A percentile compares a stretch with the other conserved stretches of the same genome.
phyloP scores from a whole-genome alignment of 1,284 basidiomycete species.

The Leccinum insolens region DNA sequence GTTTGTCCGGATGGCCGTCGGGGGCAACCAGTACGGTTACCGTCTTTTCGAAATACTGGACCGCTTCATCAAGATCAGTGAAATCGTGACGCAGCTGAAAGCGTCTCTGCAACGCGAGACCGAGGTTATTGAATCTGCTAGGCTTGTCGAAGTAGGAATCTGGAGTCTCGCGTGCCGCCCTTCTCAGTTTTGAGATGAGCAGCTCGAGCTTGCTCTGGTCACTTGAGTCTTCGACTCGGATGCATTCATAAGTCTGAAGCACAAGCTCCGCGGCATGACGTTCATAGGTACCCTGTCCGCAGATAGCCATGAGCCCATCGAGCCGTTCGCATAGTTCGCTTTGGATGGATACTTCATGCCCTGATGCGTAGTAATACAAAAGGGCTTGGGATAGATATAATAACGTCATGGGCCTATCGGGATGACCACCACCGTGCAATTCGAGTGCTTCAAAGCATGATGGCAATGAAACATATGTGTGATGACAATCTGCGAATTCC shows the following conservation, averaged over 20 bases:
- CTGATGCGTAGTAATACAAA: background rate
- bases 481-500: too few relatives aligned
- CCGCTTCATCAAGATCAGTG: background rate
- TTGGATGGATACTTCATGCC: background rate
- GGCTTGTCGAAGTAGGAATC: conserved; percentile 1
- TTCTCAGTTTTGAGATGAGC: conserved; percentile 3
- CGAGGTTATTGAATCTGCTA: conserved; percentile 8
- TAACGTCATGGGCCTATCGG: too few relatives aligned
- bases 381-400: too few relatives aligned
- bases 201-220: conserved; percentile 3
- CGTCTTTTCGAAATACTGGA: background rate
- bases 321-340: background rate
- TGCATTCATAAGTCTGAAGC: conserved; percentile 2
- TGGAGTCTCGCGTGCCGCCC: conserved; percentile 1
- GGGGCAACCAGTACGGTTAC: background rate
- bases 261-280: conserved; percentile 8
- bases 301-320: background rate
- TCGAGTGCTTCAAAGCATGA: too few relatives aligned
- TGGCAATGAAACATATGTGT: too few relatives aligned
- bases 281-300: background rate
- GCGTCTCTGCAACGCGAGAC: background rate
- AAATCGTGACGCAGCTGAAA: background rate
- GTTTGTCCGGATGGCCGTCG: background rate
- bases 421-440: too few relatives aligned
- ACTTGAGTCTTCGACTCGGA: background rate